A percentile compares a stretch with the other conserved stretches of the same genome.
Evolutionary conservation across 148 eudicot genomes (phyloP).

Genomic region (Agrostemma githago): DNA sequence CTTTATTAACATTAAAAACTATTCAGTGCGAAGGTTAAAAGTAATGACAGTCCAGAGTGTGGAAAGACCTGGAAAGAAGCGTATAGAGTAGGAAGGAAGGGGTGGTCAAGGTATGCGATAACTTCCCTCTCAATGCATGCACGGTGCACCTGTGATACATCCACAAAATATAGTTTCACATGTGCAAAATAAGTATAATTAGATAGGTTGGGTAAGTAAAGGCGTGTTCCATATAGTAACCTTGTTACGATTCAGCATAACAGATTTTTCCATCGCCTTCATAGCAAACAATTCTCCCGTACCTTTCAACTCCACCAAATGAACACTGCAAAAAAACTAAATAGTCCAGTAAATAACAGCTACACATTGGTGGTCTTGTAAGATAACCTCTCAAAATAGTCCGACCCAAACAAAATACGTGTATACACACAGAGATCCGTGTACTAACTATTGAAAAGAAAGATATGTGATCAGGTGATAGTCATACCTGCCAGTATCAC

Average conservation of each 20-base stretch:
- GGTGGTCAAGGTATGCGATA: constrained; percentile 83
- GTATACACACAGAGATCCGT: background rate
- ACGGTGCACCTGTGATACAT: constrained; percentile 79
- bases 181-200: background rate
- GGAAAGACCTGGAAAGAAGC: constrained; percentile 81
- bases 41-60: background rate
- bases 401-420: background rate
- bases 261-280: constrained; percentile 97
- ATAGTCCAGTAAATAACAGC: constrained; percentile 6
- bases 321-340: constrained; percentile 62
- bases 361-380: background rate
- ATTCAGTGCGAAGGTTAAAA: background rate
- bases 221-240: constrained; percentile 28
- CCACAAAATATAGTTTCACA: constrained; percentile 18
- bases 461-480: constrained; percentile 5
- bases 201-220: background rate
- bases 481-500: constrained; percentile 92
- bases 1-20: background rate
- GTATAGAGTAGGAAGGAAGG: constrained; percentile 85
- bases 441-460: background rate
- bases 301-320: constrained; percentile 90
- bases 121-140: constrained; percentile 96
- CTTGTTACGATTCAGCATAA: constrained; percentile 95
- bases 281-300: constrained; percentile 80
- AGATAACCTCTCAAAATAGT: background rate